phyloP scores from a whole-genome alignment of 768 basidiomycete species.

The Phylloporus arenicola region DNA sequence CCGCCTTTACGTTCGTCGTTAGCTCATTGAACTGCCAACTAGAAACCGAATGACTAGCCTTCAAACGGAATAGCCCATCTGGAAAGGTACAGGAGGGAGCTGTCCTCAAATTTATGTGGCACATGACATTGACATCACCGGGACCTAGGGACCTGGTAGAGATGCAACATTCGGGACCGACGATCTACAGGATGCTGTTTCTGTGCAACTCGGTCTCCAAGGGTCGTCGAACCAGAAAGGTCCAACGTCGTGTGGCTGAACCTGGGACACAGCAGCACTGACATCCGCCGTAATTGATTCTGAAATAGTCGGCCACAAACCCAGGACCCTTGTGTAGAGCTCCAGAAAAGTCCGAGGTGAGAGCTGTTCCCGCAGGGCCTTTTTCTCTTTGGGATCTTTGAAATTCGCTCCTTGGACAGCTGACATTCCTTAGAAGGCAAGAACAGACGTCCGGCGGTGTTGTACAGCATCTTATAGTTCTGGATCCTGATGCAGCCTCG shows the following conservation, averaged over 20 bases:
- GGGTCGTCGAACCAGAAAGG: background rate
- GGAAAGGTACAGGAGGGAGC: too few species aligned
- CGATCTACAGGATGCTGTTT: background rate
- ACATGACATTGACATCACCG: background rate
- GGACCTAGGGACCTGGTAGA: background rate
- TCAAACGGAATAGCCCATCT: background rate
- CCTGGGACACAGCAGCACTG: background rate
- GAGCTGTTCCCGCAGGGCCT: background rate
- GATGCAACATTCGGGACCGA: background rate
- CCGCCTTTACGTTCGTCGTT: background rate
- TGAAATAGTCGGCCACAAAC: background rate
- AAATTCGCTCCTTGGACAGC: background rate
- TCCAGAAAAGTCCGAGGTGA: background rate
- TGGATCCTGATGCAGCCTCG: background rate
- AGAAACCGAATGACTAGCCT: background rate
- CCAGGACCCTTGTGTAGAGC: background rate
- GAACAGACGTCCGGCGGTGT: background rate
- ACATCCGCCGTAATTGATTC: background rate
- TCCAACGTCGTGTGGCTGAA: background rate
- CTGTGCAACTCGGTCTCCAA: background rate
- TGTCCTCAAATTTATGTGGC: background rate
- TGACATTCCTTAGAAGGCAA: background rate
- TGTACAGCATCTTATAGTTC: too few species aligned
- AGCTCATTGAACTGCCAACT: background rate
- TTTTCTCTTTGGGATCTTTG: background rate